Base-by-base conservation (phyloP, 2,329 filamentous ascomycete species). In the Calonectria pteridis region DNA sequence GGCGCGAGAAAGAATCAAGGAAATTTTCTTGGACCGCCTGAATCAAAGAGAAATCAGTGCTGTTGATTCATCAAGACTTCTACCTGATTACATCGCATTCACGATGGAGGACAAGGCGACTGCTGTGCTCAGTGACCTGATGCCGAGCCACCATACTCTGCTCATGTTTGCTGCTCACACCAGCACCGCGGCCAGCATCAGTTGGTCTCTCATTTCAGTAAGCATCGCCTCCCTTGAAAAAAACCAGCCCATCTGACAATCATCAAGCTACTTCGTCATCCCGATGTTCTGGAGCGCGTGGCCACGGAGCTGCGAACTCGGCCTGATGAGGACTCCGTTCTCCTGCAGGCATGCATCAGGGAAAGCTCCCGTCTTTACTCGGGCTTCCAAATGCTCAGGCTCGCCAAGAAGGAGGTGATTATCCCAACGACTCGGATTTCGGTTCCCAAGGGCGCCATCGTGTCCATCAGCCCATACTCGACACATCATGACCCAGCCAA, bases 151-250 rank as follows among this genome's bases (percentile, higher is more conserved):
- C 16, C 69, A 72, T 53, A 67, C 69, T 11, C 46, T 72, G 11
- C 69, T 72, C 51, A 72, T 72, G 69, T 72, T 72, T 43, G 64
- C 69, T n/a, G 69, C 69, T 20, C 69, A 72, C 28, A 72, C 69
- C 6, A 72, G 69, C 49, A 72, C 69, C 18, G 69, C 64, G 6
- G 69, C 69, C 26, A 67, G 43, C n/a, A 72, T 72, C 29, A 72
- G 69, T 20, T 72, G 69, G 69, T 66, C 69, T 46, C 69, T 72
- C 6, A 43, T 67, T 23, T 67, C 69, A 2, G 69, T 71, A 59
- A 59, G 69, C n/a, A 26, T 40, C 13, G 2, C 5, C 55, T 10
- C 33, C 0, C 9, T 5, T n/a, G 20, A 43, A 43, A 23, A 43
- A 9, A 16, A 4, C 11, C 53, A 20, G 1, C 6, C 16, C 4